These are phyloP conservation scores for Yamadazyma nakazawae DNA, from an alignment of 805 yeast genomes.

Conservation along the genomic window DNA sequence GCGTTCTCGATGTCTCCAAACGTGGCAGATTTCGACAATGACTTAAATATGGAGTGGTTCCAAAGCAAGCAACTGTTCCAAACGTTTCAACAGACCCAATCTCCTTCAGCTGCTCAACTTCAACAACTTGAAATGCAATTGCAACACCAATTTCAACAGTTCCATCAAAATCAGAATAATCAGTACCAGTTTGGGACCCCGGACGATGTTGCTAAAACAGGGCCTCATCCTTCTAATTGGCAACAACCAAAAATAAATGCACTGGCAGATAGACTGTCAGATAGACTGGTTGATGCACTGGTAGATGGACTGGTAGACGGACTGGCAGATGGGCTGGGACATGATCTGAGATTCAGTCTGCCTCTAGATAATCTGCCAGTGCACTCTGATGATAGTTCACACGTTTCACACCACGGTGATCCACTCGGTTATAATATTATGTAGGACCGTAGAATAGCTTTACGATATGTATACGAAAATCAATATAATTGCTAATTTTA, in stretches of 20 bases:
- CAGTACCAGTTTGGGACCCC: conserved; percentile 15
- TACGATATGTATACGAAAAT: background rate
- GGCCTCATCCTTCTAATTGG: background rate
- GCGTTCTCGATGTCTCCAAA: conserved; percentile 16
- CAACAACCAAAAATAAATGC: background rate
- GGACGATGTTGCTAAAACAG: background rate
- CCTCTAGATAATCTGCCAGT: background rate
- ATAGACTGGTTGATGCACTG: background rate
- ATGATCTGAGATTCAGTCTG: too few species aligned
- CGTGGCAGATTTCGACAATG: conserved; percentile 1
- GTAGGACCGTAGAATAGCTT: background rate
- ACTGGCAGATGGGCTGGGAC: too few species aligned
- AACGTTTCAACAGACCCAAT: conserved; percentile 13
- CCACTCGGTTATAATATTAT: background rate
- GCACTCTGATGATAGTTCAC: background rate
- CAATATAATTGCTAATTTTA: too few species aligned
- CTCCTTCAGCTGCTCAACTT: conserved; percentile 15
- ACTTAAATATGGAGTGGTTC: background rate
- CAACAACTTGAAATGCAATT: conserved; percentile 16
- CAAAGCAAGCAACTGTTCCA: conserved; percentile 10
- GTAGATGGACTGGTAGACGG: background rate
- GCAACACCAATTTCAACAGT: conserved; percentile 15
- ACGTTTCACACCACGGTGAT: background rate
- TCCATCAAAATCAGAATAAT: conserved; percentile 14
- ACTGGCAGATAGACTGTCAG: background rate